Percentiles rank a stretch among this genome's conserved stretches.
Evolutionary conservation across 2,329 filamentous ascomycete genomes (phyloP).

Genomic region (Fusarium pseudograminearum): DNA sequence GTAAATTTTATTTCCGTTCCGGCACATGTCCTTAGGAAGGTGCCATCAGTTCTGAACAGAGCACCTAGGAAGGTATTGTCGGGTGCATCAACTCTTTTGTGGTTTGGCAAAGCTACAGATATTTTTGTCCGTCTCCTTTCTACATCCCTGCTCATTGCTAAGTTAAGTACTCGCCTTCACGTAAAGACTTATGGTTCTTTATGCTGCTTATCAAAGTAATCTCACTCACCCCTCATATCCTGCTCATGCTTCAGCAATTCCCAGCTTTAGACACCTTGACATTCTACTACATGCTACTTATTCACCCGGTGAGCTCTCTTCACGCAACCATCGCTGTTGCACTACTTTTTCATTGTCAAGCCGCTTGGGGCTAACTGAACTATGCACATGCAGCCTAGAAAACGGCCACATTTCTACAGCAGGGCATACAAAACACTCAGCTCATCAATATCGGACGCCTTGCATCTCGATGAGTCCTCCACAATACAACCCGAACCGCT

Average conservation of each 20-base stretch:
- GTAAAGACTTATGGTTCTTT: not conserved
- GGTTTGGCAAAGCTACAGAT: not conserved
- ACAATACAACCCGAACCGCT: conserved; percentile 10
- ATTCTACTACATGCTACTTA: not conserved
- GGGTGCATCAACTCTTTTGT: not conserved
- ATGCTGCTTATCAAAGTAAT: not conserved
- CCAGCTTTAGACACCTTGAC: not conserved
- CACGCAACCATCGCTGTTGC: conserved; percentile 21
- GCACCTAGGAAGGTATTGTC: not conserved
- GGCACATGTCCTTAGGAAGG: not conserved
- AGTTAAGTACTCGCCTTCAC: not conserved
- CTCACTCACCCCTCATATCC: not conserved
- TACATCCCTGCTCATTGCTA: not conserved
- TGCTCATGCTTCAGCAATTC: not conserved
- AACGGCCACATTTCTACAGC: conserved; percentile 17
- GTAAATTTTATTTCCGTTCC: not conserved
- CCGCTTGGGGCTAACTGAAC: conserved; percentile 7
- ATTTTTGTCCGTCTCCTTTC: not conserved
- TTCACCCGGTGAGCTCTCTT: conserved; percentile 24
- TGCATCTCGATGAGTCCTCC: conserved; percentile 24
- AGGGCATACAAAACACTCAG: conserved; percentile 4
- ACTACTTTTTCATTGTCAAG: conserved; percentile 26
- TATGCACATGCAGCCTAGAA: conserved; percentile 21
- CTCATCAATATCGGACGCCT: conserved; percentile 14
- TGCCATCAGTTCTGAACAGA: not conserved